These are phyloP conservation scores for Neurospora sp. DNA, from an alignment of 495 filamentous ascomycete genomes.

Conservation along the genomic window DNA sequence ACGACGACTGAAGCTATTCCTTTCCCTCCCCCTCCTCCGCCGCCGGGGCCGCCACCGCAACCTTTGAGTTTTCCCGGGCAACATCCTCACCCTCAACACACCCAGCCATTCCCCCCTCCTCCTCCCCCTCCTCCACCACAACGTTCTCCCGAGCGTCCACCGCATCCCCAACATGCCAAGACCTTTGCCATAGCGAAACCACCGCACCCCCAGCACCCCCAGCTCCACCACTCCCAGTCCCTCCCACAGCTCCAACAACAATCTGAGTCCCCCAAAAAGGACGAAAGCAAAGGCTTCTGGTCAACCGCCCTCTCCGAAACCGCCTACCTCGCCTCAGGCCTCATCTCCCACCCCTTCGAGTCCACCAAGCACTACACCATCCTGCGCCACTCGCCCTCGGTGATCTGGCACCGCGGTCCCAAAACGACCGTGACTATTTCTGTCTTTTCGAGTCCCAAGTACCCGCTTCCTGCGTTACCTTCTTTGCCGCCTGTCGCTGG, in stretches of 20 bases:
- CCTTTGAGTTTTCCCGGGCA: background rate
- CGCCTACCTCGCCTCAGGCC: conserved; percentile 51
- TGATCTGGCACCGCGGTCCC: conserved; percentile 55
- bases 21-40: background rate
- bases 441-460: conserved; percentile 44
- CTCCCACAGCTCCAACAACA: background rate
- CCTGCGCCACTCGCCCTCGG: conserved; percentile 51
- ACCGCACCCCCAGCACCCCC: background rate
- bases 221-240: background rate
- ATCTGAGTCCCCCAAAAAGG: background rate
- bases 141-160: background rate
- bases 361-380: conserved; percentile 59
- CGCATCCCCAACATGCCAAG: background rate
- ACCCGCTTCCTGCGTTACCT: conserved; percentile 39
- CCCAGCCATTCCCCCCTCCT: background rate
- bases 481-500: background rate
- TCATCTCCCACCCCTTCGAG: conserved; percentile 52
- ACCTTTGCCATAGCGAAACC: background rate
- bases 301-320: conserved; percentile 44
- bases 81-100: background rate
- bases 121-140: background rate
- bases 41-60: background rate
- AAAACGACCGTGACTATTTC: conserved; percentile 52
- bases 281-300: conserved; percentile 20
- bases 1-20: background rate